phyloP scores from a whole-genome alignment of 106 monocot species.

The Dioscorea dumetorum region DNA sequence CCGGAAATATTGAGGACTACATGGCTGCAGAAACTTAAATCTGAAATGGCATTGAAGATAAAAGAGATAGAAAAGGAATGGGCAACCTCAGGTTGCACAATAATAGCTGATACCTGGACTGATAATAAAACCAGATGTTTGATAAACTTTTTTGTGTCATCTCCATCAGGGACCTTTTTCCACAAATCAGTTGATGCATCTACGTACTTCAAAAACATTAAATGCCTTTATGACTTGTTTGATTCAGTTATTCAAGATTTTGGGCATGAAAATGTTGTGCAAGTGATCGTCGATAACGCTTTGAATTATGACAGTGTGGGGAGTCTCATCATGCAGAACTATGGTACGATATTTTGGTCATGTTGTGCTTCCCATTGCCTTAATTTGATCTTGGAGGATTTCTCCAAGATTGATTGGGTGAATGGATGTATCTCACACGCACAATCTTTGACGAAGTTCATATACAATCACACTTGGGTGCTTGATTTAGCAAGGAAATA shows the following conservation, averaged over 20 bases:
- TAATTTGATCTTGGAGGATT: slow-evolving; percentile 77
- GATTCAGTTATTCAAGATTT: slow-evolving; percentile 85
- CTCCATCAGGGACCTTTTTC: slow-evolving; percentile 84
- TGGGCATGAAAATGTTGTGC: slow-evolving; percentile 87
- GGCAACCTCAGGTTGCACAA: slow-evolving; percentile 74
- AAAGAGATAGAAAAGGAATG: slow-evolving; percentile 91
- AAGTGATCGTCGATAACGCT: slow-evolving; percentile 69
- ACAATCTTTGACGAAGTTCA: slow-evolving; percentile 66
- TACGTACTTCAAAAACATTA: slow-evolving; percentile 56
- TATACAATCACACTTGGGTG: slow-evolving; percentile 73
- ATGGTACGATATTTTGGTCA: slow-evolving; percentile 71
- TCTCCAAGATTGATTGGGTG: slow-evolving; percentile 88
- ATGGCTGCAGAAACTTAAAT: slow-evolving; percentile 84
- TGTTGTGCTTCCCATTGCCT: slow-evolving; percentile 78
- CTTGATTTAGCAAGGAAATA: slow-evolving; percentile 66
- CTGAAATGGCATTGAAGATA: slow-evolving; percentile 58
- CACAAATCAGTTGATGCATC: slow-evolving; percentile 87
- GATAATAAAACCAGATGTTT: slow-evolving; percentile 71
- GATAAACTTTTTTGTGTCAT: slow-evolving; percentile 82
- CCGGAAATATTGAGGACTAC: slow-evolving; percentile 52
- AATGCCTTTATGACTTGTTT: slow-evolving; percentile 74
- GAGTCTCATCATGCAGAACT: slow-evolving; percentile 65
- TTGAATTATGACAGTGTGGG: slow-evolving; percentile 60
- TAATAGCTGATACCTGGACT: slow-evolving; percentile 88
- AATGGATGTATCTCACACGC: slow-evolving; percentile 76